Evolutionary conservation across 345 rosid species (phyloP), one percentile per base, ranked within the genome.

Genomic region (Ceriops tagal): DNA sequence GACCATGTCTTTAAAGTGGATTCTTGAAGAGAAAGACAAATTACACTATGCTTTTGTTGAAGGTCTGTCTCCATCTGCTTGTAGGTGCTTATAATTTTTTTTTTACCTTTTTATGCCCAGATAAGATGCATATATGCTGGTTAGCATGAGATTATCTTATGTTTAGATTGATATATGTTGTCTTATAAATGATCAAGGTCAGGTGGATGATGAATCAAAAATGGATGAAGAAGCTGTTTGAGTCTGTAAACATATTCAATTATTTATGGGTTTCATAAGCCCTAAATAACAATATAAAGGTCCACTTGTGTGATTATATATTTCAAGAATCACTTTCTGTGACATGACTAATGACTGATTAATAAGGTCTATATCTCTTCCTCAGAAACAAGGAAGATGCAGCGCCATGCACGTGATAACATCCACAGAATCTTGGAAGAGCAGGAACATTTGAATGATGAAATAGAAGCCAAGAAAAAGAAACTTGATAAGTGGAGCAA

Each of bases 321-420:
- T 43, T 43, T 43, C 1, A 43, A 43, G 49, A 43, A 43, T 43
- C 49, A 3, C 15, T 43, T 43, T 64, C 65, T 53, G 6, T 20
- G 20, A 27, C 0, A 22, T 55, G 43, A 26, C 19, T 47, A 26
- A 11, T 34, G 16, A 6, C 26, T 10, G 19, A 7, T 43, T 18
- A 61, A 13, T 43, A 43, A 43, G 49, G 49, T 43, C 49, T 11
- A 59, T 69, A 63, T 74, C 67, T 61, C 75, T 75, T 63, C 49
- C 20, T 61, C 82, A 95, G 99, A 92, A 82, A 86, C 87, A 35
- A 89, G 85, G 84, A 91, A 82, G 84, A 77, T 89, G 96, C 96
- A 92, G 74, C 82, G 79, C 60, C 66, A 39, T 68, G 85, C 95
- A 18, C 92, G 85, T 46, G 86, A 65, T 18, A 85, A 85, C 72